Percentiles rank a stretch among this genome's conserved stretches.
Conservation (phyloP, 139 green algal genomes). For the Chlamydomonas sphaeroides region DNA sequence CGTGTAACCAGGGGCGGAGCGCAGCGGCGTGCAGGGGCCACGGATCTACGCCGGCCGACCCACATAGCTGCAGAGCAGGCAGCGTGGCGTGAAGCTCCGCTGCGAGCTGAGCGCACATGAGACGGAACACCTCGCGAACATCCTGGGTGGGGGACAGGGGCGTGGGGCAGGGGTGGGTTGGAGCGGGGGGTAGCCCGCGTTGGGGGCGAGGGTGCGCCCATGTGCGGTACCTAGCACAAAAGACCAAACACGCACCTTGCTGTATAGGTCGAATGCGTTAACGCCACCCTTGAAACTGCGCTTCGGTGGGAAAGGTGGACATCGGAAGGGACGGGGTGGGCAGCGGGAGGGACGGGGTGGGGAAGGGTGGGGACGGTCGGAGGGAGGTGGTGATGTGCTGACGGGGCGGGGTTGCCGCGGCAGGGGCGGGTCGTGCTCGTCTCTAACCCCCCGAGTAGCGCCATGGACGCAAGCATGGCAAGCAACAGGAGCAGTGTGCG, state of each 20-base stretch:
- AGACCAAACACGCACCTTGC: neutral
- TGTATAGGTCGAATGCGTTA: slow-evolving; percentile 40
- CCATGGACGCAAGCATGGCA: neutral
- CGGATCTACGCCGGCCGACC: neutral
- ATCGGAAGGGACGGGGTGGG: too few species aligned
- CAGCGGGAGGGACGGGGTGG: too few species aligned
- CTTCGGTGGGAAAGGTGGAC: too few species aligned
- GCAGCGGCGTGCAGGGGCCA: neutral
- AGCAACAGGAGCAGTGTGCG: neutral
- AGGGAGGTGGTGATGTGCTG: neutral
- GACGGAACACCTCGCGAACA: slow-evolving; percentile 35
- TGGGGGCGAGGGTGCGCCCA: too few species aligned
- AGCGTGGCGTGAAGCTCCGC: neutral
- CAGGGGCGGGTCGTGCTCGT: too few species aligned
- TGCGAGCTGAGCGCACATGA: neutral
- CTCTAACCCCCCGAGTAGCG: neutral
- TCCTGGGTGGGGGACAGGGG: neutral
- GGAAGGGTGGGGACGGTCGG: neutral
- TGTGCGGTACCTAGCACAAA: too few species aligned
- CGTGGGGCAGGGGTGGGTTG: too few species aligned
- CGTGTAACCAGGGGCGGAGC: too few species aligned
- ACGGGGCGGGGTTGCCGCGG: neutral
- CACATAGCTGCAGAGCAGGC: neutral
- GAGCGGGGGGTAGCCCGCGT: too few species aligned
- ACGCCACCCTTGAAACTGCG: slow-evolving; percentile 13